Evolutionary conservation across 768 basidiomycete genomes (phyloP).

Genomic region (Sarcodon aspratus): DNA sequence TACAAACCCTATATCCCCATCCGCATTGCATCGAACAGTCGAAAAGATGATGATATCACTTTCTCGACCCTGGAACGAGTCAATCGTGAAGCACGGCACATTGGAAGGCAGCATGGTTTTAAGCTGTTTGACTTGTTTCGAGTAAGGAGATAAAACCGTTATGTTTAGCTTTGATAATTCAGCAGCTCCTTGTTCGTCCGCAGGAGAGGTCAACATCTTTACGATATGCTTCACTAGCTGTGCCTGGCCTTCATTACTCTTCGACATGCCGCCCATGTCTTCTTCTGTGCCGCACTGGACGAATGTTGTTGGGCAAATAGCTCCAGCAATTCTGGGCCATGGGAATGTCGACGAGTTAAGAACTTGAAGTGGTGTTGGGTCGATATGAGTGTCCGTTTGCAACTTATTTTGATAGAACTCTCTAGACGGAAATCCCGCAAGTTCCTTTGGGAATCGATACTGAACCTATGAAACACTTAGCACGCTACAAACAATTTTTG

Average conservation of each 20-base stretch:
- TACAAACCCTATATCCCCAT: constrained; percentile 54
- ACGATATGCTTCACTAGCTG: constrained; percentile 37
- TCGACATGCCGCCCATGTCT: constrained; percentile 46
- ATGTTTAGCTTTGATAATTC: constrained; percentile 13
- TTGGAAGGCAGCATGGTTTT: constrained; percentile 20
- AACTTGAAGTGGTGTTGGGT: constrained; percentile 15
- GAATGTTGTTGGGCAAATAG: constrained; percentile 41
- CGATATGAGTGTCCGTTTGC: constrained; percentile 27
- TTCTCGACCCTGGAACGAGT: constrained; percentile 60
- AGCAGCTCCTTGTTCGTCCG: not conserved
- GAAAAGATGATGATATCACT: constrained; percentile 58
- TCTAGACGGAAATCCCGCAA: constrained; percentile 48
- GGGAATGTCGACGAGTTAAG: constrained; percentile 36
- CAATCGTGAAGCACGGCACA: constrained; percentile 36
- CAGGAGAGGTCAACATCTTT: constrained; percentile 23
- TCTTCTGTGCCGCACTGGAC: constrained; percentile 47
- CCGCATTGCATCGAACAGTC: constrained; percentile 48
- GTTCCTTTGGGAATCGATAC: constrained; percentile 49
- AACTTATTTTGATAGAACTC: constrained; percentile 53
- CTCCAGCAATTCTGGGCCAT: constrained; percentile 35
- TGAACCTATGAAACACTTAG: constrained; percentile 28
- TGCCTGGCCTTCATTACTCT: constrained; percentile 50
- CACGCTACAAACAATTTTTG: not conserved
- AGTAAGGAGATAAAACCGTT: constrained; percentile 49
- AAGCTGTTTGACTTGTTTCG: constrained; percentile 40